Base-by-base conservation (phyloP, 176 grass and related monocot species). In the Carex scoparia region DNA sequence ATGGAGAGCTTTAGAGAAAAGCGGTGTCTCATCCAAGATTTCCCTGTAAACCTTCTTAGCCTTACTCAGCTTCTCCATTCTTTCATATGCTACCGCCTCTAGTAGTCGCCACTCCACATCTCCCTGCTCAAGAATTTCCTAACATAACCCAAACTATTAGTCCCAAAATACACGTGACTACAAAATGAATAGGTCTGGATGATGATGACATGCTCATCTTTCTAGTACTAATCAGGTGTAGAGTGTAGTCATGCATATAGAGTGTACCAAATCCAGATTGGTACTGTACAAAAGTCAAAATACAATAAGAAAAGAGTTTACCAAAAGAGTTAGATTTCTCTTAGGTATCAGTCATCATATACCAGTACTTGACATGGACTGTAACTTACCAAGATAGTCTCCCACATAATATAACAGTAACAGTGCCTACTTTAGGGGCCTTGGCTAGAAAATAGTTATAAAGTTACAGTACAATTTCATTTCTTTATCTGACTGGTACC, bases 21-120 rank as follows among this genome's bases (percentile, higher is more conserved):
- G 90, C 4, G 96, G 96, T 80, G 85, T 83, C 71, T 95, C 85
- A 16, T 84, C 87, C 46, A 95, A 89, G 48, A 99, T 85, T 72
- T 95, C 88, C 81, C 30, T 90, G 88, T 92, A 95, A 28, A 89
- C 80, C 5, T 46, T 81, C 85, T 99, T 91, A 60, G 96, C 96
- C 38, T 89, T 65, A 65, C 27, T 80, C 65, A 95, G 76, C 75
- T 89, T 89, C 7, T 93, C 96, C 30, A 83, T 91, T 35, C 86
- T 81, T 84, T 98, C 96, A 88, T 94, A 84, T 82, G 91, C 82
- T 46, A 91, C 83, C 62, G 91, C 96, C 85, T 88, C 92, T 84
- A 92, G 87, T 37, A 98, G 87, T 31, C 75, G 84, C 96, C 96
- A 98, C 79, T 98, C 96, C 61, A 92, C 65, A 71, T 94, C 91